Percentiles rank a stretch among this genome's conserved stretches.
Conservation (phyloP, 129 eudicot species). For the Scalesia atractyloides region DNA sequence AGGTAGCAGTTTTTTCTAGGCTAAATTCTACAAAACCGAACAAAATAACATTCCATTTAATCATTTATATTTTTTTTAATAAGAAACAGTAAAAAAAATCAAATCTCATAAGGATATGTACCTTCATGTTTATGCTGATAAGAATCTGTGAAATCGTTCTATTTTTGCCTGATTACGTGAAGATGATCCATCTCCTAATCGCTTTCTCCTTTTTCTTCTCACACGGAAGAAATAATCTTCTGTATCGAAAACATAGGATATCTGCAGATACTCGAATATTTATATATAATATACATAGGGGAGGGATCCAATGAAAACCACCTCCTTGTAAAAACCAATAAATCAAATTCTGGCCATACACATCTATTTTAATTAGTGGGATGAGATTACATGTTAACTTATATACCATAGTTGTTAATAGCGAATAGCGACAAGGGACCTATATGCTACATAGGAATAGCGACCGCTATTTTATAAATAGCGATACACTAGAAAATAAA, state of each 20-base stretch:
- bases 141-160: constrained; percentile 59
- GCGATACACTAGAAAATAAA: too few species aligned
- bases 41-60: background rate
- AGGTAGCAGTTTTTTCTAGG: constrained; percentile 20
- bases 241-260: constrained; percentile 90
- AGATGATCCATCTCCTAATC: constrained; percentile 19
- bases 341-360: too few species aligned
- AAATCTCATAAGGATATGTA: background rate
- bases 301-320: too few species aligned
- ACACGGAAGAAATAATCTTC: constrained; percentile 72
- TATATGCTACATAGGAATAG: too few species aligned
- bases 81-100: background rate
- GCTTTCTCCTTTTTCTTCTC: constrained; percentile 44
- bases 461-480: too few species aligned
- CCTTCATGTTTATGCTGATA: constrained; percentile 40
- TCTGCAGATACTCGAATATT: constrained; percentile 45
- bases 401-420: too few species aligned
- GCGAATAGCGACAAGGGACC: too few species aligned
- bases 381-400: too few species aligned
- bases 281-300: background rate
- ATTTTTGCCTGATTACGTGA: constrained; percentile 37
- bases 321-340: too few species aligned
- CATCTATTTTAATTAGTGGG: too few species aligned
- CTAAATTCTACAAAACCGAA: constrained; percentile 26
- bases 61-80: background rate